A percentile compares a stretch with the other conserved stretches of the same genome.
phyloP scores from a whole-genome alignment of 2,329 filamentous ascomycete species.

The Trichoderma polysporum region DNA sequence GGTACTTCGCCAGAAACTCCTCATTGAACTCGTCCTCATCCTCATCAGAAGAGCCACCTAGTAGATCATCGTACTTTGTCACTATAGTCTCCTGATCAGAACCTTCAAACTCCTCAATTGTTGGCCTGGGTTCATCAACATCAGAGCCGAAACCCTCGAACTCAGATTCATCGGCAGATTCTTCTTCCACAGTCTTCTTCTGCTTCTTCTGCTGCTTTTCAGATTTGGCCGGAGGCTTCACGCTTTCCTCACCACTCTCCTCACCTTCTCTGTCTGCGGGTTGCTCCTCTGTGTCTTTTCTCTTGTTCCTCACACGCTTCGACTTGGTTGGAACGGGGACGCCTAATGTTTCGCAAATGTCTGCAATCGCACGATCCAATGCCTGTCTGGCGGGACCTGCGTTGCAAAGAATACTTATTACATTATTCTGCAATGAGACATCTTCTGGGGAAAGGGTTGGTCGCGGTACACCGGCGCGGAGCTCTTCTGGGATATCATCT shows the following conservation, averaged over 20 bases:
- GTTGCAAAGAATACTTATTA: slow-evolving; percentile 59
- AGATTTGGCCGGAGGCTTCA: background rate
- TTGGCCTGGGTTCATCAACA: slow-evolving; percentile 29
- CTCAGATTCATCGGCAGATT: slow-evolving; percentile 38
- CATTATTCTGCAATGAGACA: slow-evolving; percentile 53
- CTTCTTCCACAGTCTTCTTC: slow-evolving; percentile 27
- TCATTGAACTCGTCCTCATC: slow-evolving; percentile 42
- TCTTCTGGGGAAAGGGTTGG: slow-evolving; percentile 54
- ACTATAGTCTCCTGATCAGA: slow-evolving; percentile 36
- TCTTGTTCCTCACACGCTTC: slow-evolving; percentile 34
- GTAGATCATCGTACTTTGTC: slow-evolving; percentile 46
- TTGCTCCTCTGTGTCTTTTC: slow-evolving; percentile 34
- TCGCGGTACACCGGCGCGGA: slow-evolving; percentile 49
- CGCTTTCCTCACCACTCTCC: background rate
- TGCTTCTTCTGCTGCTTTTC: slow-evolving; percentile 25
- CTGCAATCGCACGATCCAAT: slow-evolving; percentile 48
- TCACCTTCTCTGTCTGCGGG: slow-evolving; percentile 24
- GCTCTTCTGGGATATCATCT: slow-evolving; percentile 48
- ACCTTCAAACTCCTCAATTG: slow-evolving; percentile 29
- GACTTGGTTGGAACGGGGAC: slow-evolving; percentile 47
- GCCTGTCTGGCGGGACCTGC: slow-evolving; percentile 50
- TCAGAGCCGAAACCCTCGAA: slow-evolving; percentile 40
- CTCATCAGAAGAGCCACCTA: slow-evolving; percentile 46
- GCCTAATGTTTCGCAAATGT: slow-evolving; percentile 49
- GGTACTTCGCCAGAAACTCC: slow-evolving; percentile 33